Evolutionary conservation across 2,329 filamentous ascomycete genomes (phyloP), one percentile per base, ranked within the genome.

Genomic region (Trematosphaeria pertusa): DNA sequence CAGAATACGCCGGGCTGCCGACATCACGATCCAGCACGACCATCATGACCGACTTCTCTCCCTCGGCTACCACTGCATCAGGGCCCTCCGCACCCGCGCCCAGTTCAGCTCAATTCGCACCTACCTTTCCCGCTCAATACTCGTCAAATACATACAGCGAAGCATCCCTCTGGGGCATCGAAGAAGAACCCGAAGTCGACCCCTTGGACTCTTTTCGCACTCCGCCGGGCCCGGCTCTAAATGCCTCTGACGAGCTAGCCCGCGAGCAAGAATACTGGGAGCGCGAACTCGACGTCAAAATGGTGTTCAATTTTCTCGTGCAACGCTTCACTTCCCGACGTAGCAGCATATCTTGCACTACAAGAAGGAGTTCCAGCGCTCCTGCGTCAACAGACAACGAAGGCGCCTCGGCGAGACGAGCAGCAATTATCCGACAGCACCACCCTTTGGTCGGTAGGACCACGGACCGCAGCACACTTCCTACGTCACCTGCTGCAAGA

Each of bases 231-330:
- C 41, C 51, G 33, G 36, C 45, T 33, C 57, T 50, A 19, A 61
- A 56, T 32, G 43, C 56, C 19, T 46, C 65, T 55, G 64, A 71
- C 31, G 60, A 72, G 31, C 34, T 74, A 12, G 69, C 73, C 7
- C 72, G 72, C 7, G 82, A 85, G 48, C 77, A 77, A 17, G 89
- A 94, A 26, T 94, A 96, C 65, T 99, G 94, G 94, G 92, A 97
- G 73, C 86, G 87, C 50, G 89, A 96, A 43, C 81, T 97, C 4
- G 92, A 97, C 64, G 84, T 97, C 56, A 89, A 88, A 66, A 88
- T 96, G 69, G 89, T 97, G 24, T 97, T 97, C 76, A 85, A 87
- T 37, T 97, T 72, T 32, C 59, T 73, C 8, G 59, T 71, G 15
- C 64, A 62, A 33, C 69, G 70, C 26, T 73, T 72, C 48, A 69